These are phyloP conservation scores for Kluyveromyces siamensis DNA, from an alignment of 805 yeast species.

Conservation along the genomic window DNA sequence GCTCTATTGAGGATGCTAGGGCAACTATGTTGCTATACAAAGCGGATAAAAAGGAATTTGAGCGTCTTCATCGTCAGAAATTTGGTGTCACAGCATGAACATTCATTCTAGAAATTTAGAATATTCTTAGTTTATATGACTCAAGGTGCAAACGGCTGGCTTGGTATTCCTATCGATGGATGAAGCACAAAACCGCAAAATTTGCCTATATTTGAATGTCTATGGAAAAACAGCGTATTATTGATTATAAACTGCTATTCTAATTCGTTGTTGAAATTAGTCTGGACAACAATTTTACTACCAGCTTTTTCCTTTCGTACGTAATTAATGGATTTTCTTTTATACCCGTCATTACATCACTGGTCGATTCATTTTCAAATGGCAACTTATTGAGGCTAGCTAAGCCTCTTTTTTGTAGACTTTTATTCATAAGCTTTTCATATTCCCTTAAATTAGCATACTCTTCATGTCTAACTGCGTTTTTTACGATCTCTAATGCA, in stretches of 20 bases:
- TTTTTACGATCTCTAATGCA: conserved; percentile 24
- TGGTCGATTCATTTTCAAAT: conserved; percentile 4
- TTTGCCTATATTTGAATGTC: too few relatives aligned
- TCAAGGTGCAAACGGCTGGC: background rate
- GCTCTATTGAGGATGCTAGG: conserved; percentile 85
- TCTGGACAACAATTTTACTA: conserved; percentile 15
- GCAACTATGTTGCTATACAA: conserved; percentile 80
- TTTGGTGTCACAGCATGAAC: conserved; percentile 4
- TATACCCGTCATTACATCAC: conserved; percentile 8
- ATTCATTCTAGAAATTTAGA: background rate
- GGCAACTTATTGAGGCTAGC: conserved; percentile 9
- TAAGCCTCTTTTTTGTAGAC: conserved; percentile 20
- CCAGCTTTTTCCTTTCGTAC: conserved; percentile 18
- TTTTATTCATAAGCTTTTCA: conserved; percentile 11
- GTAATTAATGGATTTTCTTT: conserved; percentile 10
- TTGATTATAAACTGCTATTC: background rate
- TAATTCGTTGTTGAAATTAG: conserved; percentile 6
- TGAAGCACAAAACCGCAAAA: background rate
- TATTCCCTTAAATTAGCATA: conserved; percentile 20
- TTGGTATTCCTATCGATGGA: background rate
- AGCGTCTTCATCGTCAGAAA: conserved; percentile 27
- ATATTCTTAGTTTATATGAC: background rate
- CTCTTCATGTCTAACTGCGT: conserved; percentile 25
- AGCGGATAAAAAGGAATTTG: conserved; percentile 53
- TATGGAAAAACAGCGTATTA: too few relatives aligned